Base-by-base conservation (phyloP, 1,284 basidiomycete genomes). In the Sporisorium sorghi region DNA sequence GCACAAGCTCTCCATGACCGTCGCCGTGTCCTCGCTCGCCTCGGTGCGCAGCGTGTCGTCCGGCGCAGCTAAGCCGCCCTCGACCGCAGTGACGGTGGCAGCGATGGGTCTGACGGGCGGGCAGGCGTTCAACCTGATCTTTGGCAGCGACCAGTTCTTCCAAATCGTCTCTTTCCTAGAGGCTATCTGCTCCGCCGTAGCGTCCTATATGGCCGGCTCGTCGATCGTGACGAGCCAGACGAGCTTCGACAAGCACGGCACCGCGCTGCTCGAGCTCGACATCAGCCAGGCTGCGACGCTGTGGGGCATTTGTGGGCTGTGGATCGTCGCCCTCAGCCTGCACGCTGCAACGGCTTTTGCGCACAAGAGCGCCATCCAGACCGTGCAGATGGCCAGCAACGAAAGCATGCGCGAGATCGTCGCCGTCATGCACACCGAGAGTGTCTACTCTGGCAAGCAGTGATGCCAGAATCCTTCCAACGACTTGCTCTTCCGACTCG, bases 1-100 rank as follows among this genome's bases (percentile, higher is more conserved):
- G 5, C 71, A 73, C 49, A 73, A 73, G n/a, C 65, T 73, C 12
- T 64, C 60, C 23, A 73, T 73, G 71, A 69, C 65, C 24, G 71
- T 73, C 15, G 71, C 71, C 24, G 71, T 73, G 2, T 50, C 65
- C 19, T 61, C 65, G 2, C 23, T 73, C 32, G 54, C 65, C 6
- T 64, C 71, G 3, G 42, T 54, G 28, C 44, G 30, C 17, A 53
- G 47, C 12, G 49, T 37, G 28, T 52, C 47, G 3, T 51, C 67
- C 8, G 60, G 61, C 11, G 39, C 53, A 0, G 49, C 53, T 11
- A 63, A 57, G 24, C 56, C 70, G 0, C 60, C 65, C 5, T 58
- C 56, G 6, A n/a, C 65, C 1, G 65, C 71, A 6, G 47, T 65
- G 21, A 53, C 65, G 3, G 60, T 55, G 10, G 61, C 65, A 46